Evolutionary conservation across 371 early-diverging fungal genomes (phyloP).

Genomic region (Syncephalastrum sp.): DNA sequence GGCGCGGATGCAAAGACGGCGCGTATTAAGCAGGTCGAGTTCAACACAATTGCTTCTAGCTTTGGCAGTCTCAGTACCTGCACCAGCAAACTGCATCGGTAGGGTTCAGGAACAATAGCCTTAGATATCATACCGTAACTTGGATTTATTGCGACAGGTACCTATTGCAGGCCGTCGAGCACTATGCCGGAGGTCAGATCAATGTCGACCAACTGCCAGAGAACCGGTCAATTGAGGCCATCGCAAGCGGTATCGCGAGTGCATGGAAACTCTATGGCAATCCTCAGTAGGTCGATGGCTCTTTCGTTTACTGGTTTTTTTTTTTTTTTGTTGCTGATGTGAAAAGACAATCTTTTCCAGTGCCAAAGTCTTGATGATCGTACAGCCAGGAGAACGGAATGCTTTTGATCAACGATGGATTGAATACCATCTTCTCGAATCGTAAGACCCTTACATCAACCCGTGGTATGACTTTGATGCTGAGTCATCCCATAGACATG

Average conservation of each 20-base stretch:
- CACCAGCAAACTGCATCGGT: conserved; percentile 82
- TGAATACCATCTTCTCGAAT: conserved; percentile 77
- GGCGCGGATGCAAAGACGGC: conserved; percentile 37
- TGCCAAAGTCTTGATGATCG: conserved; percentile 85
- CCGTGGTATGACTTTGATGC: background rate
- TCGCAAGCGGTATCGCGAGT: conserved; percentile 78
- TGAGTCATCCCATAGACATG: conserved; percentile 49
- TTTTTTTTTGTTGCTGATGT: background rate
- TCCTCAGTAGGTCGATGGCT: conserved; percentile 51
- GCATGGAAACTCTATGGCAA: conserved; percentile 80
- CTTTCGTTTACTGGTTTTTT: background rate
- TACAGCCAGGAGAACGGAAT: conserved; percentile 93
- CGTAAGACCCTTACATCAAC: conserved; percentile 38
- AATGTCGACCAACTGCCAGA: conserved; percentile 61
- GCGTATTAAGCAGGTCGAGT: conserved; percentile 90
- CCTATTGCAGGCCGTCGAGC: conserved; percentile 54
- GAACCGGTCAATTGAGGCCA: conserved; percentile 68
- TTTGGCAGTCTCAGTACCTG: conserved; percentile 84
- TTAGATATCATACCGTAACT: background rate
- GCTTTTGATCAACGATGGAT: conserved; percentile 93
- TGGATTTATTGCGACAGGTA: conserved; percentile 38
- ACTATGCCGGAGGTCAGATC: conserved; percentile 45
- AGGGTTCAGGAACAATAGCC: conserved; percentile 4
- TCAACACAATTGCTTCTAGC: conserved; percentile 94
- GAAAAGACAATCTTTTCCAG: conserved; percentile 33